These are phyloP conservation scores for Ascochyta pisi DNA, from an alignment of 2,329 filamentous ascomycete genomes.

Conservation along the genomic window DNA sequence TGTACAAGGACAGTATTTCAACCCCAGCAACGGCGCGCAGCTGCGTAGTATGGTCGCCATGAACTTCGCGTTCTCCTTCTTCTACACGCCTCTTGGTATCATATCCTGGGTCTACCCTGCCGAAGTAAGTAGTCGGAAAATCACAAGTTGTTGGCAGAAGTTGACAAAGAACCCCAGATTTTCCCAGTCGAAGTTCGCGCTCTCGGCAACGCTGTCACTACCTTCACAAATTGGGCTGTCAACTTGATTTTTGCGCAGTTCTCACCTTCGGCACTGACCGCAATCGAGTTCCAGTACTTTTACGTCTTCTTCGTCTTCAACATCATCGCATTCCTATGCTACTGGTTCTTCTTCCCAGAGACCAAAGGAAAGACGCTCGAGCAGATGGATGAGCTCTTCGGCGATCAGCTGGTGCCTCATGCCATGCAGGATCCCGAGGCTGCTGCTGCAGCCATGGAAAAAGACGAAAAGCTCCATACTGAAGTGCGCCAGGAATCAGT, in stretches of 20 bases:
- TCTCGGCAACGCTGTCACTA: slow-evolving; percentile 53
- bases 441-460: slow-evolving; percentile 37
- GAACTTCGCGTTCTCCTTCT: slow-evolving; percentile 57
- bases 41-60: slow-evolving; percentile 56
- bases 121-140: slow-evolving; percentile 31
- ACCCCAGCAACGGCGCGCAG: slow-evolving; percentile 44
- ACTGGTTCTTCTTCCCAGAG: slow-evolving; percentile 40
- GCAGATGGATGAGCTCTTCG: slow-evolving; percentile 43
- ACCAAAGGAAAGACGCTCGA: slow-evolving; percentile 39
- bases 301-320: slow-evolving; percentile 56
- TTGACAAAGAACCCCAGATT: slow-evolving; percentile 29
- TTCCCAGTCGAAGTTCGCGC: slow-evolving; percentile 55
- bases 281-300: slow-evolving; percentile 55
- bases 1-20: slow-evolving; percentile 49
- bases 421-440: slow-evolving; percentile 44
- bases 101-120: slow-evolving; percentile 58
- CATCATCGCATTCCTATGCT: slow-evolving; percentile 43
- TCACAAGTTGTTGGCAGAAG: background rate
- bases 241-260: slow-evolving; percentile 60
- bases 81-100: slow-evolving; percentile 54
- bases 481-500: slow-evolving; percentile 9
- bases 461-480: slow-evolving; percentile 24
- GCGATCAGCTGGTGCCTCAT: slow-evolving; percentile 46
- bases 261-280: slow-evolving; percentile 50
- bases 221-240: slow-evolving; percentile 55